A percentile compares a stretch with the other conserved stretches of the same genome.
These are phyloP conservation scores for Sporothrix variecibatus DNA, from an alignment of 2,329 filamentous ascomycete species.

Conservation along the genomic window DNA sequence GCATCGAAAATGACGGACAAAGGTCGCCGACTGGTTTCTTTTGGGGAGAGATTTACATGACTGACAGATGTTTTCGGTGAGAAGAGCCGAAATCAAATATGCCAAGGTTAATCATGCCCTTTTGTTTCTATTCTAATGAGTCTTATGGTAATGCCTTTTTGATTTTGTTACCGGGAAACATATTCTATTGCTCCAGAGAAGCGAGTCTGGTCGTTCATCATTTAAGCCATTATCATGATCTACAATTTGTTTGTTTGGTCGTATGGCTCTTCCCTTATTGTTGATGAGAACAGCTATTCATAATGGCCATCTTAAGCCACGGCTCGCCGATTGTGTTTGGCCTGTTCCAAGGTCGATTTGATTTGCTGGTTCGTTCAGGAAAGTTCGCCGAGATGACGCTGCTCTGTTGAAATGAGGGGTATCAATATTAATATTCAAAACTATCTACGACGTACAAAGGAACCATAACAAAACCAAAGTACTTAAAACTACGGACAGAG, in stretches of 20 bases:
- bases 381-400: background rate
- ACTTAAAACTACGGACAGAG: background rate
- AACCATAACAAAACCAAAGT: background rate
- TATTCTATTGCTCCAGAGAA: background rate
- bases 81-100: background rate
- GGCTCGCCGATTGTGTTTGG: background rate
- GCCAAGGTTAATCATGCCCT: background rate
- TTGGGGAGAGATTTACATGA: background rate
- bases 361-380: background rate
- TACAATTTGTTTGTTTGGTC: background rate
- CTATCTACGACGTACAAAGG: background rate
- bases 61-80: background rate
- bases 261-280: background rate
- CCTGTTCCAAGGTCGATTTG: background rate
- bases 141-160: background rate
- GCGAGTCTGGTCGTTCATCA: background rate
- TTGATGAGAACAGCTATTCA: background rate
- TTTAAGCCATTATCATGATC: background rate
- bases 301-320: constrained; percentile 3
- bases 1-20: background rate
- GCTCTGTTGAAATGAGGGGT: background rate
- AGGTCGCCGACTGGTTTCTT: background rate
- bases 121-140: background rate
- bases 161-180: background rate
- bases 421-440: background rate